Base-by-base conservation (phyloP, 2,329 filamentous ascomycete species). In the Diplodia intermedia region DNA sequence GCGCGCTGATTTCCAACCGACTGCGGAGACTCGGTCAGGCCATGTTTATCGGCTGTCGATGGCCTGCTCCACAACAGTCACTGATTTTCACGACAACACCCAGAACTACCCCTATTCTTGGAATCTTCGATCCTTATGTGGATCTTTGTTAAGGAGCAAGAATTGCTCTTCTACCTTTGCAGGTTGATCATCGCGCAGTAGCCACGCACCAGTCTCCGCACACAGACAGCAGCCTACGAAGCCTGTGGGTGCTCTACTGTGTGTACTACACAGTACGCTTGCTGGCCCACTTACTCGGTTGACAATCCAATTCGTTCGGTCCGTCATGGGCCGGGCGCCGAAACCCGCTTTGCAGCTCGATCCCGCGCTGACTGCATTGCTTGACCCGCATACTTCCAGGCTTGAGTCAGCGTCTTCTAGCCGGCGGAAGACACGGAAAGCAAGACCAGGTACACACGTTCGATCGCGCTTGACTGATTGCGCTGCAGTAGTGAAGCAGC, bases 21-120 rank as follows among this genome's bases (percentile, higher is more conserved):
- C 26, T 52, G 31, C 60, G 47, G 43, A 31, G 60, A 12, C 60
- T 63, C 47, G 60, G 38, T 63, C 60, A 63, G 43, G 5, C 36
- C 60, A 63, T 63, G 60, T 52, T 52, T 63, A 38, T 63, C 60
- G 47, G 60, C 50, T 52, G 60, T 49, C 60, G 18, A 26, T 52
- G 60, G 60, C 31, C 60, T 63, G 60, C 23, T 47, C 56, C 43
- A 36, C 43, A 18, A 33, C 40, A 18, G 60, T 40, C 56, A 33
- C 57, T 23, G 26, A 33, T 15, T 63, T 52, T 52, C 60, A 63
- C 14, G 60, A 52, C 47, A 63, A 29, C 47, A 7, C 36, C 40
- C 47, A 20, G 31, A 20, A 31, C 60, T 26, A 38, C 26, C 18
- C 29, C 26, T 49, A 33, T 11, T 14, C 20, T 18, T 47, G n/a